Evolutionary conservation across 805 yeast genomes (phyloP).

Genomic region (Spathaspora boniae): DNA sequence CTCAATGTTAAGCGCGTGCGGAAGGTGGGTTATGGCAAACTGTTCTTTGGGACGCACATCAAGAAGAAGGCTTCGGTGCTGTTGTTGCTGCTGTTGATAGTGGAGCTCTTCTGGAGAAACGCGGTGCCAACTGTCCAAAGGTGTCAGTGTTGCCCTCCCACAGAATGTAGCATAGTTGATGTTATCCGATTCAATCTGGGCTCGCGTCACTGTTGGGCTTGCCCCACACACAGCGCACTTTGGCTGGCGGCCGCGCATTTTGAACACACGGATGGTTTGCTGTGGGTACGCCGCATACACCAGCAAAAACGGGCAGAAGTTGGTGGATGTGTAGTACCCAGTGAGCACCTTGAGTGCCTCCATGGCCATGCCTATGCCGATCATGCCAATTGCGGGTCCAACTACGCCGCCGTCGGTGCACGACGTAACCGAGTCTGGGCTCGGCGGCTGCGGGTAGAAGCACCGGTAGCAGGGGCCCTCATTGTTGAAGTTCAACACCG

Average conservation of each 20-base stretch:
- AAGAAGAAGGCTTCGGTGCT: conserved; percentile 38
- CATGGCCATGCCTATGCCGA: conserved; percentile 85
- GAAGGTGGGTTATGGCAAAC: conserved; percentile 60
- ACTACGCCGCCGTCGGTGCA: conserved; percentile 92
- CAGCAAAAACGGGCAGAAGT: conserved; percentile 65
- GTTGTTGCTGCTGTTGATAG: too few relatives aligned
- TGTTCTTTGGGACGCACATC: conserved; percentile 87
- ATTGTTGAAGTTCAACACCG: conserved; percentile 61
- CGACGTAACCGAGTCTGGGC: conserved; percentile 73
- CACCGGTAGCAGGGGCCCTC: conserved; percentile 93
- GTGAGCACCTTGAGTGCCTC: conserved; percentile 78
- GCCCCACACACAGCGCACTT: conserved; percentile 66
- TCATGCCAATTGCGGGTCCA: conserved; percentile 93
- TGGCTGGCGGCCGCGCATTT: conserved; percentile 66
- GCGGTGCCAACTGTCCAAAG: conserved; percentile 43
- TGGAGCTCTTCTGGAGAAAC: conserved; percentile 40
- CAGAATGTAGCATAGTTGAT: conserved; percentile 74
- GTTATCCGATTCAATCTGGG: conserved; percentile 41
- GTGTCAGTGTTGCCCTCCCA: conserved; percentile 53
- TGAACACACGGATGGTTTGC: conserved; percentile 67
- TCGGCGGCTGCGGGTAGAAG: conserved; percentile 86
- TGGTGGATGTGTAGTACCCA: conserved; percentile 45
- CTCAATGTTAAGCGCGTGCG: conserved; percentile 61
- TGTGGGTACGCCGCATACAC: conserved; percentile 65
- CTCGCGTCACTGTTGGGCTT: conserved; percentile 46